Evolutionary conservation across 306 rosid genomes (phyloP), one percentile per base, ranked within the genome.

Genomic region (Malus domestica): DNA sequence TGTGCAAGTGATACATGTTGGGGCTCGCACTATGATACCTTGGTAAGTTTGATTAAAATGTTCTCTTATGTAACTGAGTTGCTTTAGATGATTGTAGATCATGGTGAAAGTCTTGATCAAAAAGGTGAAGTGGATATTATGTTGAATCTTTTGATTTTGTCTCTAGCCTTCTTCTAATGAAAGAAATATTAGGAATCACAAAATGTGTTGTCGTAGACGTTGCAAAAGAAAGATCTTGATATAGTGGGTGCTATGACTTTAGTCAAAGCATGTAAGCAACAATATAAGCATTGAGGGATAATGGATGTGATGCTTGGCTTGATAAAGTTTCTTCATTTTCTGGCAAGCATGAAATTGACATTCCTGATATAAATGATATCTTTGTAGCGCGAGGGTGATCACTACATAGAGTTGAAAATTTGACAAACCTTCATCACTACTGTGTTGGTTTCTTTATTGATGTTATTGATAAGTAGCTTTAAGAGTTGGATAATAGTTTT

Each of bases 211-310:
- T 68, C 27, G 27, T 1, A 70, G 1, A 54, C 68, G 76, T 46
- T 81, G 0, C 81, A 70, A 76, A 40, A 19, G 38, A 66, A 63
- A 19, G 77, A 76, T 58, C 66, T 65, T 44, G 73, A 76, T 20
- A 57, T 76, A 76, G 78, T 54, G 35, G 71, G 66, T 64, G 55
- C 63, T 7, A 76, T 71, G 33, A 11, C 18, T 6, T 71, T 66
- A 5, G 51, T 67, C 12, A 42, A 4, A 18, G 35, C 52, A 6
- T 23, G 13, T 4, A 64, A 67, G 44, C 33, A 63, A 44, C 4
- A 18, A 27, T 81, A 15, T 54, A 71, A 61, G 5, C 4, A 16
- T 65, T n/a, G 55, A 76, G 33, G 4, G 62, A 75, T 51, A 52
- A 22, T 61, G 64, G 68, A 64, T 81, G 33, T 0, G 71, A 82